phyloP scores from a whole-genome alignment of 1,139 yeast genomes.

The Blastobotrys capitulatus region DNA sequence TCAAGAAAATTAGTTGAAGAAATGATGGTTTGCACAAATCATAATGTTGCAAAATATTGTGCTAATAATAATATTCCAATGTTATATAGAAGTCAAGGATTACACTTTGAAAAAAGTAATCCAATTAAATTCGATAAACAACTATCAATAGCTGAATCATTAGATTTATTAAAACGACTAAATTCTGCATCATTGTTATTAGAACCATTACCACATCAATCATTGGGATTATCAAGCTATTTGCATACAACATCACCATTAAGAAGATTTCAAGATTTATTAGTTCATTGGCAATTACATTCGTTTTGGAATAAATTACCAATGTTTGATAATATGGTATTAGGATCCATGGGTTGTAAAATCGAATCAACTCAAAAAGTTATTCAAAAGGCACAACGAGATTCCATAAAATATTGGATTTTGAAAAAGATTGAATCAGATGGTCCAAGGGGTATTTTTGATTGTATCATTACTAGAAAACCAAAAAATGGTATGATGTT shows the following conservation, averaged over 20 bases:
- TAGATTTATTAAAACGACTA: slow-evolving; percentile 10
- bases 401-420: slow-evolving; percentile 39
- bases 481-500: slow-evolving; percentile 1
- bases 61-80: slow-evolving; percentile 46
- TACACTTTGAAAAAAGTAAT: slow-evolving; percentile 28
- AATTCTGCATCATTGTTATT: slow-evolving; percentile 31
- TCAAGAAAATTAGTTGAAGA: slow-evolving; percentile 56
- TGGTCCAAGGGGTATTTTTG: neutral
- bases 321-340: neutral
- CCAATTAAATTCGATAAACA: slow-evolving; percentile 18
- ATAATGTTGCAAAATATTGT: slow-evolving; percentile 53
- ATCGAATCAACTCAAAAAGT: slow-evolving; percentile 21
- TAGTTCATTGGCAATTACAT: slow-evolving; percentile 71
- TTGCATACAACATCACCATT: slow-evolving; percentile 86
- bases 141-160: neutral
- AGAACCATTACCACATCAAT: slow-evolving; percentile 46
- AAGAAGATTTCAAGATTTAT: slow-evolving; percentile 75
- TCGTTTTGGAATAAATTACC: slow-evolving; percentile 28
- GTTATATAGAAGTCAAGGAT: slow-evolving; percentile 48
- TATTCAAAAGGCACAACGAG: slow-evolving; percentile 23
- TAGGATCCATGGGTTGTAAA: slow-evolving; percentile 26
- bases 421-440: slow-evolving; percentile 34
- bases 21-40: slow-evolving; percentile 74
- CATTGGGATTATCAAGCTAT: slow-evolving; percentile 60
- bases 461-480: slow-evolving; percentile 3